phyloP scores from a whole-genome alignment of 2,329 filamentous ascomycete species.

The Clarireedia monteithiana region DNA sequence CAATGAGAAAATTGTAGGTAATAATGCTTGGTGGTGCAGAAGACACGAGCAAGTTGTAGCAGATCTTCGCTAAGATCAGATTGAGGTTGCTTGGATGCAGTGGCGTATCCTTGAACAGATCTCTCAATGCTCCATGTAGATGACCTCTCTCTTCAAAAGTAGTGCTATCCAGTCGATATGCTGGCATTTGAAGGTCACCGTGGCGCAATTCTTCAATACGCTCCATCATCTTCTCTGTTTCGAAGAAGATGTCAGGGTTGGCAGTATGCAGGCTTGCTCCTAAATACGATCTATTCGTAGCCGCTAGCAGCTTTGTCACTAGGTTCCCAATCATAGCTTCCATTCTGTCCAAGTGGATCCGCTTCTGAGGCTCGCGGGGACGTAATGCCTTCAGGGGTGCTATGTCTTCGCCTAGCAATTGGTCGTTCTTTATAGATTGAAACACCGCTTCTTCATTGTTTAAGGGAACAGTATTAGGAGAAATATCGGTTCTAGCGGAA shows the following conservation, averaged over 20 bases:
- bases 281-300: conserved; percentile 9
- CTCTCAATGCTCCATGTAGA: conserved; percentile 20
- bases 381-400: background rate
- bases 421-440: background rate
- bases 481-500: background rate
- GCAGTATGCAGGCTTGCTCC: background rate
- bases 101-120: conserved; percentile 12
- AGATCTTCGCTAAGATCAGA: conserved; percentile 33
- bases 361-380: conserved; percentile 17
- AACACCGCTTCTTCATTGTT: background rate
- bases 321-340: conserved; percentile 19
- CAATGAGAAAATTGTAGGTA: conserved; percentile 64
- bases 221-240: conserved; percentile 15
- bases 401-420: conserved; percentile 2
- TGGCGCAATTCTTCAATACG: conserved; percentile 14
- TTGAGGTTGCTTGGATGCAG: conserved; percentile 15
- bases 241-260: background rate
- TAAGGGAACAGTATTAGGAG: background rate
- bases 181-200: conserved; percentile 15
- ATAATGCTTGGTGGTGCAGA: conserved; percentile 54
- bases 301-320: conserved; percentile 17
- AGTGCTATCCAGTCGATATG: conserved; percentile 12
- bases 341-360: conserved; percentile 18
- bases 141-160: conserved; percentile 14
- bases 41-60: conserved; percentile 59